Evolutionary conservation across 345 rosid species (phyloP), one percentile per base, ranked within the genome.

Genomic region (Murraya paniculata): DNA sequence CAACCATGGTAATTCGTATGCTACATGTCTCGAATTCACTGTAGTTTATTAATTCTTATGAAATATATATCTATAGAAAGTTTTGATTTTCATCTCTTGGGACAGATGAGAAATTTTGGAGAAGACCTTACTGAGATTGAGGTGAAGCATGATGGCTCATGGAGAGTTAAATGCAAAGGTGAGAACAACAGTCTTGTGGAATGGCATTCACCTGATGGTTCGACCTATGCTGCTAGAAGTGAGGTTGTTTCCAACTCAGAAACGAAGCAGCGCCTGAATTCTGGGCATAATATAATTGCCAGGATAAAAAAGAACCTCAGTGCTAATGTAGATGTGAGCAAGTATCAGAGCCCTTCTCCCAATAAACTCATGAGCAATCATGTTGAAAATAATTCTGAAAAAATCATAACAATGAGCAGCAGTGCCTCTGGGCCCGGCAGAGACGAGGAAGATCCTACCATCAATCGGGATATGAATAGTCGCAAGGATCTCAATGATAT

Each of bases 81-180:
- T 64, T 62, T 53, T 21, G 16, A 45, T 62, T 64, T 30, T 21
- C 31, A 35, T 53, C 24, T 74, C 16, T 11, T 71, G 64, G 36
- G 41, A 78, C 78, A 85, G 88, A 77, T 85, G 88, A 25, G 13
- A 73, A 72, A 81, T 56, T 85, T 84, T 61, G 73, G 76, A 10
- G 88, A 85, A 55, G 88, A 85, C 76, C 27, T 79, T 25, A 83
- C 84, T 55, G 86, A 83, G 67, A 79, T 85, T 58, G 84, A 80
- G 75, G 77, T 85, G 81, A 83, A 81, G 76, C 82, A 82, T 78
- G 84, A 85, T 83, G 88, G 88, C 64, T 81, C 84, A 19, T 85
- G 88, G 88, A 38, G 69, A 35, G 85, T 55, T 16, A 84, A 86
- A 76, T 74, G 76, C 36, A 79, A 79, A 70, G 67, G 62, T 72